Evolutionary conservation across 108 stramenopile species (phyloP), one percentile per base, ranked within the genome.

Genomic region (Nitzschia sp.): DNA sequence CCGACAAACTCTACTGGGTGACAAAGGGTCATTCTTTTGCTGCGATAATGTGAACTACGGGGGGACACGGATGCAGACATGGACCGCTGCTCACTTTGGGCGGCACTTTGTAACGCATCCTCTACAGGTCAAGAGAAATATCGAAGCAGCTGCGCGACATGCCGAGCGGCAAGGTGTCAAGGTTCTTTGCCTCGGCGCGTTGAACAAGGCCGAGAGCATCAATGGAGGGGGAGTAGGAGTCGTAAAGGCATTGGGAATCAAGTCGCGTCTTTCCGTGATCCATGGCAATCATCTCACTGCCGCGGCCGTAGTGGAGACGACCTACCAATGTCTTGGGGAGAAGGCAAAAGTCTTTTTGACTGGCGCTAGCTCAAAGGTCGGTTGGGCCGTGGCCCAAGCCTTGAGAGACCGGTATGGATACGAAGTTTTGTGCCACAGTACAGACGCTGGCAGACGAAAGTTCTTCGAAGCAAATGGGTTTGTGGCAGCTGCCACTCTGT

Each of bases 201-300:
- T 84, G 63, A 84, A 84, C 58, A 84, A 84, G 59, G 80, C 83
- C 19, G 83, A 84, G 58, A 82, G 80, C 31, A 81, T 84, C 64
- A 84, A 84, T 64, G 80, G 74, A n/a, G 83, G 83, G 54, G 83
- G 83, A 5, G 33, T 63, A 15, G 79, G 75, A 25, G 70, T 84
- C 47, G 78, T 71, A 32, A 70, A 72, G 48, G 66, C 62, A 23
- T 70, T 82, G 24, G 82, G 78, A n/a, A 77, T 64, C 13, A 58
- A 79, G 27, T 47, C 77, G 9, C 66, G 21, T 25, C 29, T 82
- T 3, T 82, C 82, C 23, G 53, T 84, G n/a, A 82, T 84, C 32
- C 83, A 84, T 67, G 83, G 83, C 5, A 84, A 84, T 46, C 81
- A 81, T 69, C 75, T 84, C 3, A 84, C 83, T 8, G 77, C 83